Percentiles rank a stretch among this genome's conserved stretches.
These are phyloP conservation scores for Gynandropsis gynandra DNA, from an alignment of 345 rosid genomes.

Conservation along the genomic window DNA sequence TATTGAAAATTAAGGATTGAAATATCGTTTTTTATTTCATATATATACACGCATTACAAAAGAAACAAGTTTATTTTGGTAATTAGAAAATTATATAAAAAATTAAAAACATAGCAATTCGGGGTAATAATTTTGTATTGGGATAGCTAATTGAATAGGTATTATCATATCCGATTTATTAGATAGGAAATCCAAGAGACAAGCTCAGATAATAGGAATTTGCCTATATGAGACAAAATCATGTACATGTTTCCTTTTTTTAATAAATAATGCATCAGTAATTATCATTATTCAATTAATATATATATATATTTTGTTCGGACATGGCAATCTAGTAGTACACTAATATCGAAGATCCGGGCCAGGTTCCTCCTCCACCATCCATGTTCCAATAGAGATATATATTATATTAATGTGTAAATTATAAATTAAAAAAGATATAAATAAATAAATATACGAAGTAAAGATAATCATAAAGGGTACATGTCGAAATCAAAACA, in stretches of 20 bases:
- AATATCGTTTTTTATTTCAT: too few relatives aligned
- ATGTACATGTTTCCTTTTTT: conserved; percentile 11
- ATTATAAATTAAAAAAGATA: neutral
- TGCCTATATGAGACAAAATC: conserved; percentile 21
- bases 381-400: conserved; percentile 16
- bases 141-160: too few relatives aligned
- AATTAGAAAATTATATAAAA: too few relatives aligned
- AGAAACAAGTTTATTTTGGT: too few relatives aligned
- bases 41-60: too few relatives aligned
- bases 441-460: neutral
- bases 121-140: too few relatives aligned
- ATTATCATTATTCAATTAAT: conserved; percentile 3
- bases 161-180: too few relatives aligned
- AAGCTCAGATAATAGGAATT: too few relatives aligned
- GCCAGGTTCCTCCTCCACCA: conserved; percentile 26
- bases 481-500: too few relatives aligned
- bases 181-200: too few relatives aligned
- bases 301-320: conserved; percentile 5
- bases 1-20: too few relatives aligned
- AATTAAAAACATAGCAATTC: too few relatives aligned
- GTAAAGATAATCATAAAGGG: neutral
- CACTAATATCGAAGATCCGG: conserved; percentile 27
- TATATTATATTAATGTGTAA: neutral
- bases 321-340: conserved; percentile 19
- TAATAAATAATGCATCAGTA: conserved; percentile 11